Evolutionary conservation across 164 flowering plant species (phyloP), one percentile per base, ranked within the genome.

Genomic region (Vitis riparia): DNA sequence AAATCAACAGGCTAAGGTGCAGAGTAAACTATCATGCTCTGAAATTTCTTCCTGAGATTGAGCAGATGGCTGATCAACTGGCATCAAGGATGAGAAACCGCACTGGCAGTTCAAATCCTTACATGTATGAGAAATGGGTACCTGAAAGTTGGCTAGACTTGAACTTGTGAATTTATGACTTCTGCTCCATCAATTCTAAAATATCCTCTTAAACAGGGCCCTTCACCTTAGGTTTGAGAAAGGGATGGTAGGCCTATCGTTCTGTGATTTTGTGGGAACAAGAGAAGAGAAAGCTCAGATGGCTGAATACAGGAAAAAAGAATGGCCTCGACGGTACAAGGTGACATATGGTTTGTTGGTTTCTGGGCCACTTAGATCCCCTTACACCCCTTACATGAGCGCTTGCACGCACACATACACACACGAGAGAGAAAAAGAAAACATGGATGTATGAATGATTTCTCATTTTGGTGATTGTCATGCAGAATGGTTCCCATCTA

Each of bases 221-320:
- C 97, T 93, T 79, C 99, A 93, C 84, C 88, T 96, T 80, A 89
- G 99, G 63, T 96, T 96, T 79, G 99, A 96, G 89, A 93, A 96
- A 78, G 99, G 99, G 23, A 93, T 91, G 99, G 99, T 96, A 8
- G 99, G 99, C 58, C 82, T 93, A 55, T 96, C 99, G 4, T 96
- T 96, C 73, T 93, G 99, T 76, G 99, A 96, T 86, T 96, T 96
- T 78, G 98, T 96, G 76, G 99, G 98, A 61, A 90, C 97, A 60
- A 85, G 99, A 78, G 90, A 91, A 49, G 99, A 96, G 84, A 93
- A 96, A 80, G 90, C 81, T 59, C 82, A 74, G 75, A 96, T 96
- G 99, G 95, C 95, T 55, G 84, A 86, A 71, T 96, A 96, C 77
- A 86, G 99, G 69, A 84, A 85, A 73, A 93, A 96, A 70, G 99